Conservation (phyloP, 2,329 filamentous ascomycete species). For the Microsporum audouinii region DNA sequence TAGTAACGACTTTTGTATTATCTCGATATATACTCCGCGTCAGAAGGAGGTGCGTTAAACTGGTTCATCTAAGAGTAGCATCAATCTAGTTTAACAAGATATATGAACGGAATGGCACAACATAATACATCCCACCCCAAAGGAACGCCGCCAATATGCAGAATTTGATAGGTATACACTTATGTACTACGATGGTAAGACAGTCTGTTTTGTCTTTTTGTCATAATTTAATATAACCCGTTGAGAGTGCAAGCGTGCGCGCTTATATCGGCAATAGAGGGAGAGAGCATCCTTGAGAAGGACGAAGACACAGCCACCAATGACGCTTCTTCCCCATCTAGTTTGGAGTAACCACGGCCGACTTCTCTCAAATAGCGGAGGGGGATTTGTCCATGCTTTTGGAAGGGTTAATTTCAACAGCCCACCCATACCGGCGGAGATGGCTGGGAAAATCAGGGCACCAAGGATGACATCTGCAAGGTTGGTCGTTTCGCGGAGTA, state of each 20-base stretch:
- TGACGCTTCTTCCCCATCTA: constrained; percentile 77
- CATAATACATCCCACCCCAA: not conserved
- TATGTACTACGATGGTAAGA: not conserved
- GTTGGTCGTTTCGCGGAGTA: constrained; percentile 43
- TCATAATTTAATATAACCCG: constrained; percentile 39
- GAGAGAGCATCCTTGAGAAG: constrained; percentile 61
- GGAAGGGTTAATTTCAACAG: constrained; percentile 59
- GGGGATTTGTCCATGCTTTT: constrained; percentile 49
- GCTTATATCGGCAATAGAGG: constrained; percentile 45
- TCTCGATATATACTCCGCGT: not conserved
- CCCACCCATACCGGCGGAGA: constrained; percentile 70
- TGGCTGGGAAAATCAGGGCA: constrained; percentile 66
- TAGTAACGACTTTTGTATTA: not conserved
- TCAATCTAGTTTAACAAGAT: not conserved
- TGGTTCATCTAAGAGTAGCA: not conserved
- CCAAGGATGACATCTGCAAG: constrained; percentile 53
- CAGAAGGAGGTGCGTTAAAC: not conserved
- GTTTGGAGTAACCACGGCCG: constrained; percentile 62
- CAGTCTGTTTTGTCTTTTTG: constrained; percentile 28
- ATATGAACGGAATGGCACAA: not conserved
- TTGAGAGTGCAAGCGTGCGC: constrained; percentile 37
- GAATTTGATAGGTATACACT: not conserved
- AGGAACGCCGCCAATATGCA: constrained; percentile 1
- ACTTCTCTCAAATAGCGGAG: constrained; percentile 27
- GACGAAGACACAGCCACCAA: constrained; percentile 80